Evolutionary conservation across 495 filamentous ascomycete species (phyloP), one percentile per base, ranked within the genome.

Genomic region (Trypethelium eluteriae): DNA sequence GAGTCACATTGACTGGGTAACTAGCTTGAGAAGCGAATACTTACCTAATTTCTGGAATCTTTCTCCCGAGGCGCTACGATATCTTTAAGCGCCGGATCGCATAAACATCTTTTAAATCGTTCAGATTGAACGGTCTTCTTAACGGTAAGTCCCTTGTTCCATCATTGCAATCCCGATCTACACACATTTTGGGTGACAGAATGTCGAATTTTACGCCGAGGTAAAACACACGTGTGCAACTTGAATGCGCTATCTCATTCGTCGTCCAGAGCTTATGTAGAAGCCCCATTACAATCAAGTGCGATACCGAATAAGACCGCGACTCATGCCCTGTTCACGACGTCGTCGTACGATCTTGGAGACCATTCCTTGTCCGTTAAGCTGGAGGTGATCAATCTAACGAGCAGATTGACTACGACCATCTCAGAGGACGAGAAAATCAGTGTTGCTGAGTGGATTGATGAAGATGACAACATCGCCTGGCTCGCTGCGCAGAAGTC

Each of bases 301-400:
- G 92, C 88, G 35, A 76, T 87, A 16, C 92, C 93, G 38, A 96
- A 93, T 74, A 72, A 82, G 5, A 79, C 83, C 39, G 91, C 89
- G 7, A 89, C 81, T 16, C 78, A 85, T 57, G 86, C 87, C 18
- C 78, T 93, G 14, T 94, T 88, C 70, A 87, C 87, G 56, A 85
- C 82, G 46, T 90, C 89, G 0, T 86, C 88, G 9, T 98, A 96
- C 74, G 92, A 87, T 32, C 96, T 98, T 77, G 81, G 89, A 57
- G 79, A 84, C 0, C 93, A 96, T 75, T 82, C 82, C 57, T 91
- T 88, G 76, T 87, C 80, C 16, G 82, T 82, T 41, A 88, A 93
- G 71, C 88, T 96, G 70, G 85, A 86, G 38, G 76, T 94, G 1
- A 77, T 98, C 2, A 86, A 94, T 63, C 83, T 93, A 62, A 74